Percentiles rank a stretch among this genome's conserved stretches.
Evolutionary conservation across 768 basidiomycete species (phyloP).

Genomic region (Holtermannia corniformis): DNA sequence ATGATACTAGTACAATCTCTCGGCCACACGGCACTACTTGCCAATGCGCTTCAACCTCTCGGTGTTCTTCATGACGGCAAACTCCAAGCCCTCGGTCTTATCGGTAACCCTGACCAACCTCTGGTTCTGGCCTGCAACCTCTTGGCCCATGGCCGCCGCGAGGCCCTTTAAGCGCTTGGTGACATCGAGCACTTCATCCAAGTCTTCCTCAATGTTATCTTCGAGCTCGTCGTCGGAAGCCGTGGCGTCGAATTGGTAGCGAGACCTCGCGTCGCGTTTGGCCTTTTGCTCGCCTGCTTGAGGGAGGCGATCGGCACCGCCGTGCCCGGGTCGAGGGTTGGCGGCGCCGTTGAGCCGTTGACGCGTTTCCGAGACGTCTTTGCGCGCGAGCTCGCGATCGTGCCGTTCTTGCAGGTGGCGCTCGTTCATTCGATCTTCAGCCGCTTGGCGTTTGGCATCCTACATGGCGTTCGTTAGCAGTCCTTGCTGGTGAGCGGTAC

Average conservation of each 20-base stretch:
- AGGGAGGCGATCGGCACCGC: slow-evolving; percentile 47
- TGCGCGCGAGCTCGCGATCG: slow-evolving; percentile 74
- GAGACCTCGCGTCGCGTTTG: slow-evolving; percentile 61
- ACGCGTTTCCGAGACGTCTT: slow-evolving; percentile 77
- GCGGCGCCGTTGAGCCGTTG: slow-evolving; percentile 69
- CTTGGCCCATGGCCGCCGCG: slow-evolving; percentile 72
- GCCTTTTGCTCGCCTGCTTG: slow-evolving; percentile 47
- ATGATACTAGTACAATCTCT: too few species aligned
- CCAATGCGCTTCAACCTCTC: slow-evolving; percentile 53
- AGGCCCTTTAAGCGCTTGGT: slow-evolving; percentile 69
- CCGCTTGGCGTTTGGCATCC: slow-evolving; percentile 73
- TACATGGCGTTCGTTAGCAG: slow-evolving; percentile 4
- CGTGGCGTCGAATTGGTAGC: slow-evolving; percentile 84
- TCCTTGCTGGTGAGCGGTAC: not conserved
- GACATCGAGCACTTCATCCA: slow-evolving; percentile 72
- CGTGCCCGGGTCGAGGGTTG: slow-evolving; percentile 49
- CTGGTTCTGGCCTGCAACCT: slow-evolving; percentile 75
- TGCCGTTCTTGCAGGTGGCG: slow-evolving; percentile 79
- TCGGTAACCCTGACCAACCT: slow-evolving; percentile 66
- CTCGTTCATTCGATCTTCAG: slow-evolving; percentile 70
- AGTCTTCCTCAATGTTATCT: slow-evolving; percentile 83
- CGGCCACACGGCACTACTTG: too few species aligned
- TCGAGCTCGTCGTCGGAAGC: slow-evolving; percentile 89
- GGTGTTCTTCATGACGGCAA: slow-evolving; percentile 67
- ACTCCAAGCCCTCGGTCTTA: slow-evolving; percentile 69